Base-by-base conservation (phyloP, 23 red algal species). In the Chondrus crispus region DNA sequence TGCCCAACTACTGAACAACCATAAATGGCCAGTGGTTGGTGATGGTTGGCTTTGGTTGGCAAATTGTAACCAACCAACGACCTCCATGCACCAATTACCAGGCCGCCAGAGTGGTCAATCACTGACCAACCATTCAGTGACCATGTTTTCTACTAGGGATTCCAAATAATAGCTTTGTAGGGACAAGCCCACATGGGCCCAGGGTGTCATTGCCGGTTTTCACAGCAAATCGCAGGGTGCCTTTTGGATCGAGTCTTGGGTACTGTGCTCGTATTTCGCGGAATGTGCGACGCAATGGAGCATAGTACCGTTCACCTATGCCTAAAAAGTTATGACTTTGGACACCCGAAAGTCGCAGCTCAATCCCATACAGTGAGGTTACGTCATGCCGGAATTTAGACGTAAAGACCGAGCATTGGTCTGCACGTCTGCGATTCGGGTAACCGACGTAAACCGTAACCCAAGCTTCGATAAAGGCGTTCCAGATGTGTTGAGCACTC, bases 301-400 rank as follows among this genome's bases (percentile, higher is more conserved):
- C 45, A 46, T 84, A 46, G 46, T 84, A 84, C 20, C 79, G 79
- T 38, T 84, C 79, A 84, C 79, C 49, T 8, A 5, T 46, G 5
- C 73, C 88, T 19, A 91, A 73, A 5, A 22, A 62, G 73, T 91
- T 91, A 11, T 91, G 88, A 12, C 22, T 66, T 39, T 91, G 35
- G 5, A 91, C 88, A 4, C 9, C 74, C 5, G 75, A 91, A 9
- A 69, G 62, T 9, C 16, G 11, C 24, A 82, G 43, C 22, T 91
- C 58, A 57, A 81, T 82, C 13, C 62, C 74, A 30, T 43, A 46
- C 22, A 43, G 8, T 11, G 36, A 24, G 28, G 62, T 35, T 30
- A 64, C 28, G 9, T 62, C 58, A 16, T 91, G 60, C 30, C 46
- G 81, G 12, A n/a, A 0, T 30, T 64, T 13, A 10, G 41, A 79